Evolutionary conservation across 768 basidiomycete species (phyloP), one percentile per base, ranked within the genome.

Genomic region (Hortiboletus flavorubellus): DNA sequence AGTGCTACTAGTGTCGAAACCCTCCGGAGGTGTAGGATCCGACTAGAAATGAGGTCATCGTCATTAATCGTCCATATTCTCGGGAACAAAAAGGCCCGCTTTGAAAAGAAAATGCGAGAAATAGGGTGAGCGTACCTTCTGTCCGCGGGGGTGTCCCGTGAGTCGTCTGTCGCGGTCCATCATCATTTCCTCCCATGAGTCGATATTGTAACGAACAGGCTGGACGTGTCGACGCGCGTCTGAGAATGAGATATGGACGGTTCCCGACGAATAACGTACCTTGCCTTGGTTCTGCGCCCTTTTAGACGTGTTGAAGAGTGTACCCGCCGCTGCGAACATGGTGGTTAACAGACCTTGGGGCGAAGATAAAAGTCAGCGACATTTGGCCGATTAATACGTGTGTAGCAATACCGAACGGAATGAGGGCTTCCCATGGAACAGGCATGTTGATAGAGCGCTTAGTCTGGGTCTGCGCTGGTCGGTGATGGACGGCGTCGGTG

Each of bases 171-270:
- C 96, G 53, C 96, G 79, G 65, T 86, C 83, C 87, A 98, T 93
- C 93, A 98, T 92, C 89, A 91, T 91, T 50, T 89, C 81, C 58
- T 98, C 96, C 93, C 93, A 98, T 21, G 80, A 72, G 66, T 98
- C 96, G 34, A 96, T 67, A 49, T 84, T 80, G 66, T 94, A 95
- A 46, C 96, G 83, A 33, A 89, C 81, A 51, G 89, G 86, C 93
- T 96, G 56, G 56, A 41, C 8, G 30, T 15, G 29, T 14, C 18
- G n/a, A 29, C 15, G 30, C 11, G 30, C 18, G 29, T 42, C n/a
- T 53, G 49, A 58, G 54, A 9, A 34, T 38, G 33, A 34, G 34
- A 30, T 31, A 15, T 3, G 18, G 29, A 12, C 11, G 31, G 12
- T 39, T 44, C 3, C 26, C 10, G 46, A 34, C n/a, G 33, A 31